These are phyloP conservation scores for Fusarium oxysporum DNA, from an alignment of 2,329 filamentous ascomycete species.

Conservation along the genomic window DNA sequence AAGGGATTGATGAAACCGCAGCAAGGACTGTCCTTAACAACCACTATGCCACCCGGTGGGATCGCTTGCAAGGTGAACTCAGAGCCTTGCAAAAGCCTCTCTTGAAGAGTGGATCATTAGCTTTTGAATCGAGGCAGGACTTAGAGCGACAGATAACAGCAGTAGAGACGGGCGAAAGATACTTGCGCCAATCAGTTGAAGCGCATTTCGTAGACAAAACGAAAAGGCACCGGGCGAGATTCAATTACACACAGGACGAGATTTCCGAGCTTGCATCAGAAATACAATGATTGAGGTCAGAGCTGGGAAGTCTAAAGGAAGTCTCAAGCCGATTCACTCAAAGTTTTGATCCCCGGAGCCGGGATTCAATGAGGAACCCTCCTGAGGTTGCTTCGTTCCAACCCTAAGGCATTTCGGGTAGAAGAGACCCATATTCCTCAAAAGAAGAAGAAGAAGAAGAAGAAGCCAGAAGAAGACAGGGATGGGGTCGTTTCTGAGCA, in stretches of 20 bases:
- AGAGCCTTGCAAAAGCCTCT: too few relatives aligned
- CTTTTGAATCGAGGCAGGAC: not conserved
- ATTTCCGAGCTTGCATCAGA: not conserved
- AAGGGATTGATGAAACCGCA: not conserved
- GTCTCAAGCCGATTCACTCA: not conserved
- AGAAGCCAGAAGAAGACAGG: not conserved
- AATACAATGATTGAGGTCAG: not conserved
- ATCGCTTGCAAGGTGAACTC: not conserved
- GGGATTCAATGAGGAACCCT: too few relatives aligned
- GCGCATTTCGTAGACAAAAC: not conserved
- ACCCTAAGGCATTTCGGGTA: too few relatives aligned
- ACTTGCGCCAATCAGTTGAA: not conserved
- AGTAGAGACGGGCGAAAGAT: not conserved
- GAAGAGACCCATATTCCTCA: too few relatives aligned
- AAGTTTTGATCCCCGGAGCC: too few relatives aligned
- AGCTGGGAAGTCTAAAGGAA: not conserved
- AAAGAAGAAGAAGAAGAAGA: not conserved
- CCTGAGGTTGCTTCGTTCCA: not conserved
- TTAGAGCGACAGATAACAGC: not conserved
- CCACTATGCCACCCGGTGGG: not conserved
- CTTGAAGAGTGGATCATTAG: not conserved
- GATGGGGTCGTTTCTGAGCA: not conserved
- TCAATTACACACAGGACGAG: too few relatives aligned
- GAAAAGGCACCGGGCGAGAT: not conserved
- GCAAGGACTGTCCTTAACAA: not conserved